phyloP scores from a whole-genome alignment of 2,329 filamentous ascomycete species.

The Bertia moriformis region DNA sequence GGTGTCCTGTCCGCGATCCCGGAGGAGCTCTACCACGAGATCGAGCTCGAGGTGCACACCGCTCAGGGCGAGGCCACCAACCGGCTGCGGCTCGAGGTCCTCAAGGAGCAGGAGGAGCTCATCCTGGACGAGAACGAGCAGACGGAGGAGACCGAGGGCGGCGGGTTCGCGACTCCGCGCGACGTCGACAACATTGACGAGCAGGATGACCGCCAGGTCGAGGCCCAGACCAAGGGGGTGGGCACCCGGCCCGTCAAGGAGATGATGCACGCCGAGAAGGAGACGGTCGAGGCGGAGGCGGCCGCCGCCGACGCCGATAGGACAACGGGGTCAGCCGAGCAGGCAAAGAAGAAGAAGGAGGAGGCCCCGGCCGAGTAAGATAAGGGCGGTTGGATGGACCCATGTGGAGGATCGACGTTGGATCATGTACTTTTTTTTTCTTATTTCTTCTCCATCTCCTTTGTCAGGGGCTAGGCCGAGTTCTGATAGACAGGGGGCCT shows the following conservation, averaged over 20 bases:
- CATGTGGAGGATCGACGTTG: no score
- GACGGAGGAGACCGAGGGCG: conserved; percentile 64
- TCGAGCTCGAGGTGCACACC: conserved; percentile 93
- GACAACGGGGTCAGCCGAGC: no score
- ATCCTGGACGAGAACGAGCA: conserved; percentile 96
- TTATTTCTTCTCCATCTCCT: no score
- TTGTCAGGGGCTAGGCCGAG: no score
- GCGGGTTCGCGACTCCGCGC: conserved; percentile 60
- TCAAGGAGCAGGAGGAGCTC: conserved; percentile 95
- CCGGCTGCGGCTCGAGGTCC: conserved; percentile 93
- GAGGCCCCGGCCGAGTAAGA: no score
- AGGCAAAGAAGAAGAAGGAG: no score
- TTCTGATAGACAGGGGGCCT: no score
- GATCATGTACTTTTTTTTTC: no score
- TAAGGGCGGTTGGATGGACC: no score
- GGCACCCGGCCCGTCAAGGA: conserved; percentile 30
- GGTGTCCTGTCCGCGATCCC: conserved; percentile 88
- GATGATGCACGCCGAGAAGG: conserved; percentile 38
- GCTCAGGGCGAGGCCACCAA: conserved; percentile 95
- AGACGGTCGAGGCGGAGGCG: conserved; percentile 24
- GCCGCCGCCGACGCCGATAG: no score
- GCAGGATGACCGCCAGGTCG: conserved; percentile 62
- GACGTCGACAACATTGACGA: conserved; percentile 91
- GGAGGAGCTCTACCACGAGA: conserved; percentile 98
- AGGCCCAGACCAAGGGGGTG: conserved; percentile 31